These are phyloP conservation scores for Fusarium verrucosum DNA, from an alignment of 2,329 filamentous ascomycete species.

Conservation along the genomic window DNA sequence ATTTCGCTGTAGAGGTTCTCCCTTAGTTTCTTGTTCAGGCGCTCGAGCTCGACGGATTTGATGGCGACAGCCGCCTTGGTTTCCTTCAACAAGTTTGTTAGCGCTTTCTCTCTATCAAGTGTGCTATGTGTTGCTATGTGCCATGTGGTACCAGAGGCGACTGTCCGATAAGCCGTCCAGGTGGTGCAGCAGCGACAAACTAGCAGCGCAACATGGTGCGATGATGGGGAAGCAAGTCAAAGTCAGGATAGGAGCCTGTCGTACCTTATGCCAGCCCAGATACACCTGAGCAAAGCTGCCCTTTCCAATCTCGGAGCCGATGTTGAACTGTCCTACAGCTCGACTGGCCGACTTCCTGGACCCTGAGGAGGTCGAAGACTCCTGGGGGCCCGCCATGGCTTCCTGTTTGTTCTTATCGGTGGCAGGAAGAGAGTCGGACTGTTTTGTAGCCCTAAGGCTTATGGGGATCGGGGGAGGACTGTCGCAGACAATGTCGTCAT, in stretches of 20 bases:
- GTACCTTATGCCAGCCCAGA: slow-evolving; percentile 82
- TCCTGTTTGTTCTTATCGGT: slow-evolving; percentile 47
- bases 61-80: slow-evolving; percentile 87
- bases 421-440: slow-evolving; percentile 48
- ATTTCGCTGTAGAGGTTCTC: slow-evolving; percentile 97
- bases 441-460: slow-evolving; percentile 50
- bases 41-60: slow-evolving; percentile 92
- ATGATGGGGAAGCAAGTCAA: slow-evolving; percentile 18
- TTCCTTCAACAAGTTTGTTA: slow-evolving; percentile 61
- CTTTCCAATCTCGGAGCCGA: slow-evolving; percentile 91
- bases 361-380: slow-evolving; percentile 48
- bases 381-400: slow-evolving; percentile 54
- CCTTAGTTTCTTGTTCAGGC: slow-evolving; percentile 94
- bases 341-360: slow-evolving; percentile 49
- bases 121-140: neutral
- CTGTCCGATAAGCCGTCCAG: slow-evolving; percentile 1
- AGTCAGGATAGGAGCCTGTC: slow-evolving; percentile 9
- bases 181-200: slow-evolving; percentile 12
- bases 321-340: slow-evolving; percentile 77
- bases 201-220: slow-evolving; percentile 14
- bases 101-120: neutral
- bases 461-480: slow-evolving; percentile 50
- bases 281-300: slow-evolving; percentile 98
- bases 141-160: slow-evolving; percentile 2
- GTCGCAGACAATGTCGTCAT: slow-evolving; percentile 51